phyloP scores from a whole-genome alignment of 139 green algal genomes.

The Penium margaritaceum region DNA sequence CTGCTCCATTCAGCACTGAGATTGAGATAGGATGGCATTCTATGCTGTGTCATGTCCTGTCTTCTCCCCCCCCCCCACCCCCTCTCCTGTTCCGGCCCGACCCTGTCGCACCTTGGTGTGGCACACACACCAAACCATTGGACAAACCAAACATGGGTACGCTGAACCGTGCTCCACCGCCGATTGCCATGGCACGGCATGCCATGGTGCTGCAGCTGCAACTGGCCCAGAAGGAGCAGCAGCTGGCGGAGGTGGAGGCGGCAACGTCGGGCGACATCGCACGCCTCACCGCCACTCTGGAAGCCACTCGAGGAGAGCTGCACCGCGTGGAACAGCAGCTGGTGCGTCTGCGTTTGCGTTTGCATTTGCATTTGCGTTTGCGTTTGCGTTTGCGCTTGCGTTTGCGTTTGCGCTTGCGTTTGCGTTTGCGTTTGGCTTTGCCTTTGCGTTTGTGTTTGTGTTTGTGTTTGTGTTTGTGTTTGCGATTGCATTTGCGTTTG shows the following conservation, averaged over 20 bases:
- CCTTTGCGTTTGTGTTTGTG: too few relatives aligned
- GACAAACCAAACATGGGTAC: too few relatives aligned
- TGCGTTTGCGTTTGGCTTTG: too few relatives aligned
- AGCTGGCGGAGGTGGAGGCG: conserved; percentile 28
- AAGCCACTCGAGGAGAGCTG: conserved; percentile 18
- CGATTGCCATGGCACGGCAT: not conserved
- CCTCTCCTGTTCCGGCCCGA: not conserved
- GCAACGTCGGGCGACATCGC: conserved; percentile 19
- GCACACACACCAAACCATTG: too few relatives aligned
- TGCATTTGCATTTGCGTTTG: too few relatives aligned
- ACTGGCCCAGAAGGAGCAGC: conserved; percentile 29
- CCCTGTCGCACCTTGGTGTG: too few relatives aligned
- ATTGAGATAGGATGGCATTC: not conserved
- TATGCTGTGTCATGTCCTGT: not conserved
- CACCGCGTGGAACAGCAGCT: conserved; percentile 21
- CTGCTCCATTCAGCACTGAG: not conserved
- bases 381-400: too few relatives aligned
- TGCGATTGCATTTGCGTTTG: too few relatives aligned
- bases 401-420: too few relatives aligned
- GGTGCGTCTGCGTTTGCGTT: too few relatives aligned
- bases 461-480: too few relatives aligned
- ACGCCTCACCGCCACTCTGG: conserved; percentile 9
- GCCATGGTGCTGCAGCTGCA: not conserved
- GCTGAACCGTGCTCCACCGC: not conserved
- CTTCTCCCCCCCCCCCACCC: not conserved